Base-by-base conservation (phyloP, 768 basidiomycete species). In the Serpula lacrymans region DNA sequence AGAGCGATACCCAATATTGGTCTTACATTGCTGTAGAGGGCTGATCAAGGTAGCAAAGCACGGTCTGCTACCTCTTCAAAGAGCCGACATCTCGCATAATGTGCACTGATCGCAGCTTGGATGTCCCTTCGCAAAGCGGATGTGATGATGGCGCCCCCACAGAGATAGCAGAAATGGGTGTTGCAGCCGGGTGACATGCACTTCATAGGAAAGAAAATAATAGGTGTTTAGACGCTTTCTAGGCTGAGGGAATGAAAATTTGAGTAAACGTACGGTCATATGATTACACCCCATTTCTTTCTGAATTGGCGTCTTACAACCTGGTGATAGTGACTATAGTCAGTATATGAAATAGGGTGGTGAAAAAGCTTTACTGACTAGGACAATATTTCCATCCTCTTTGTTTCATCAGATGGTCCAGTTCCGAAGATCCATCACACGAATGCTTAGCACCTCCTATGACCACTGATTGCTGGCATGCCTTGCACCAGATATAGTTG, bases 371-470 rank as follows among this genome's bases (percentile, higher is more conserved):
- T 6, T 3, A 48, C 67, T 36, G 48, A 65, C 82, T 77, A 44
- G 82, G 78, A 53, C 83, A 84, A 38, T 71, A 69, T 45, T 75
- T 78, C 82, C 82, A 84, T 5, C 80, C 80, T n/a, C 67, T 59
- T 49, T 63, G 46, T 26, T 60, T 53, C 75, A 81, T 77, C 31
- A 80, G 43, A 37, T 70, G 58, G 4, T 71, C 67, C 6, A 82
- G 64, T 49, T 82, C 81, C 2, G 65, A 64, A 10, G 74, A 64
- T 4, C 77, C 78, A 42, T 81, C 80, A 53, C 82, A 84, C 0
- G 75, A 75, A 53, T 81, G 77, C 39, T 62, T 59, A 10, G 65
- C 68, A 5, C 64, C 70, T 13, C 54, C 59, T 9, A 58, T 16
- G 5, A 46, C 39, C 36, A 68, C 45, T 46, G 58, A 29, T 41